Percentiles rank a stretch among this genome's conserved stretches.
phyloP scores from a whole-genome alignment of 768 basidiomycete species.

The Mycena epipterygia region DNA sequence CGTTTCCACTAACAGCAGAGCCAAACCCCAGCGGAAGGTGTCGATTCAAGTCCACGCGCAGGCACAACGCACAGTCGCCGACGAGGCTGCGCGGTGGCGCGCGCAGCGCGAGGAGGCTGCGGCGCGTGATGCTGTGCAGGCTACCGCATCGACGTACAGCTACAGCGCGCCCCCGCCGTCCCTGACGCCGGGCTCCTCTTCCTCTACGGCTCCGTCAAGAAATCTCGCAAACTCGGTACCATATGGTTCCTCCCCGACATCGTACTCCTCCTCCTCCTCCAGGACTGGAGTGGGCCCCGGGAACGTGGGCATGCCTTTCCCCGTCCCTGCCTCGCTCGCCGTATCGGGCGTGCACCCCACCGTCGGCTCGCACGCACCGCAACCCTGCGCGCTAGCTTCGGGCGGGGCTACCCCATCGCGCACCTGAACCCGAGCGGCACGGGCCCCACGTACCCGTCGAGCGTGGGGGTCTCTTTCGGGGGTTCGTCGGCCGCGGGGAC shows the following conservation, averaged over 20 bases:
- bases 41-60: background rate
- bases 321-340: conserved; percentile 12
- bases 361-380: background rate
- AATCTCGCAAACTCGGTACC: too few species aligned
- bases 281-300: background rate
- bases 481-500: conserved; percentile 10
- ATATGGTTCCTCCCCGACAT: background rate
- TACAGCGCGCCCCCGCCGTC: background rate
- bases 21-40: too few species aligned
- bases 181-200: too few species aligned
- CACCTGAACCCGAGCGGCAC: background rate
- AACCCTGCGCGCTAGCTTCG: conserved; percentile 2
- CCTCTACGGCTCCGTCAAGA: too few species aligned
- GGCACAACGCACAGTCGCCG: conserved; percentile 14
- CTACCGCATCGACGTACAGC: background rate
- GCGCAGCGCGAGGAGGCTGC: conserved; percentile 22
- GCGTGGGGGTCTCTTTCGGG: conserved; percentile 23
- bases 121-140: background rate
- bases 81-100: conserved; percentile 21
- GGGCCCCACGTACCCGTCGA: conserved; percentile 7
- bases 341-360: background rate
- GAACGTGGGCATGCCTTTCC: background rate
- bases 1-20: too few species aligned
- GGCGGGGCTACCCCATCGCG: background rate
- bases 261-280: conserved; percentile 3